Evolutionary conservation across 2,329 filamentous ascomycete species (phyloP).

Genomic region (Aspergillus versicolor): DNA sequence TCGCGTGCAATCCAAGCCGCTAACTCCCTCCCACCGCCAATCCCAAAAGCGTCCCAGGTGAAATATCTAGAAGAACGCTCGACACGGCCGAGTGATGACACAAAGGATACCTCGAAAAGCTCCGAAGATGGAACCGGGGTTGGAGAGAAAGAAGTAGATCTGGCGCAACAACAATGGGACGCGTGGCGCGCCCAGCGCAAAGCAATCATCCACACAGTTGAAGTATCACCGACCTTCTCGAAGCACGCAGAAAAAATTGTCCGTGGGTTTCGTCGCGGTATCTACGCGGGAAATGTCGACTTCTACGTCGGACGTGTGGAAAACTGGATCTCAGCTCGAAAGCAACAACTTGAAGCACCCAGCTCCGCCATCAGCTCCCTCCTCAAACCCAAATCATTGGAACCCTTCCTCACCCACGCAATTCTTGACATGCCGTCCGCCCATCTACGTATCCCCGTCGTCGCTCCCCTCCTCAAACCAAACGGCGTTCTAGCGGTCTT

Average conservation of each 20-base stretch:
- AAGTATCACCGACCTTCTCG: constrained; percentile 63
- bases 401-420: constrained; percentile 69
- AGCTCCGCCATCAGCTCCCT: constrained; percentile 15
- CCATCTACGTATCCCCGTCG: constrained; percentile 49
- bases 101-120: constrained; percentile 10
- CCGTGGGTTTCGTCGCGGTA: constrained; percentile 64
- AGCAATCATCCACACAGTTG: constrained; percentile 74
- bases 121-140: constrained; percentile 4
- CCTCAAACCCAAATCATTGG: constrained; percentile 8
- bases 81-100: constrained; percentile 22
- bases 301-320: constrained; percentile 70
- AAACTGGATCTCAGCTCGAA: constrained; percentile 60
- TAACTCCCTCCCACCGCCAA: constrained; percentile 56
- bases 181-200: constrained; percentile 54
- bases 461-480: constrained; percentile 56
- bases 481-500: constrained; percentile 69
- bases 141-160: not conserved
- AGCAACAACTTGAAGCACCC: constrained; percentile 35
- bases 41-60: constrained; percentile 38
- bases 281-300: constrained; percentile 69
- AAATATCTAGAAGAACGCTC: constrained; percentile 28
- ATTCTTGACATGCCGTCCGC: constrained; percentile 72
- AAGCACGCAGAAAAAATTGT: constrained; percentile 65
- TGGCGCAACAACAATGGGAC: constrained; percentile 41
- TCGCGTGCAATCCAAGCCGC: constrained; percentile 73